Evolutionary conservation across 2,329 filamentous ascomycete species (phyloP).

Genomic region (Tolypocladium nubicola): DNA sequence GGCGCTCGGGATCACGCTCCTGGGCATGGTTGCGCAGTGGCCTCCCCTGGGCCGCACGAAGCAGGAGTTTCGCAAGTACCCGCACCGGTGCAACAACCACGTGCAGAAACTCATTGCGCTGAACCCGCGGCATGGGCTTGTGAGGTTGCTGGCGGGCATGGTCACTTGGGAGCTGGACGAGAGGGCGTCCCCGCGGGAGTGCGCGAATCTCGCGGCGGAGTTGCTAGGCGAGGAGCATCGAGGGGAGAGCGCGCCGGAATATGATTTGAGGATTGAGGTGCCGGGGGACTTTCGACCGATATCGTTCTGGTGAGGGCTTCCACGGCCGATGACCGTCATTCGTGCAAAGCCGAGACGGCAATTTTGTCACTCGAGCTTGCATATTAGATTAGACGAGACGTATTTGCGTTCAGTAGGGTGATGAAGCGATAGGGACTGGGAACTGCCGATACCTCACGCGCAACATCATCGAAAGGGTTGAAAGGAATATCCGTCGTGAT

Average conservation of each 20-base stretch:
- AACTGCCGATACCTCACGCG: neutral
- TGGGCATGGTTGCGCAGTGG: constrained; percentile 19
- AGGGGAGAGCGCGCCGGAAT: neutral
- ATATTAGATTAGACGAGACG: neutral
- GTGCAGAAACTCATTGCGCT: constrained; percentile 9
- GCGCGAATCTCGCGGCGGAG: constrained; percentile 5
- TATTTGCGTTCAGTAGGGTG: neutral
- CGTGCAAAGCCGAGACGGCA: neutral
- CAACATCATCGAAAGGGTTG: neutral
- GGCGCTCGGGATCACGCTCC: constrained; percentile 19
- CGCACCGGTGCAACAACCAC: constrained; percentile 13
- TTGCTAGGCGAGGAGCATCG: constrained; percentile 3
- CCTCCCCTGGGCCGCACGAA: constrained; percentile 8
- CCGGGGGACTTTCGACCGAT: constrained; percentile 14
- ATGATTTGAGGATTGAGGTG: constrained; percentile 8
- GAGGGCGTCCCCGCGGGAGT: constrained; percentile 11
- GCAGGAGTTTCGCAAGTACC: constrained; percentile 11
- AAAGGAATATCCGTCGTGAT: no score
- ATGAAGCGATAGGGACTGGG: neutral
- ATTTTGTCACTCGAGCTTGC: neutral
- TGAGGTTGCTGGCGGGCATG: constrained; percentile 11
- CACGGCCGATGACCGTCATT: neutral
- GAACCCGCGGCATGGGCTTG: constrained; percentile 14
- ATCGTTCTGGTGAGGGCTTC: constrained; percentile 16
- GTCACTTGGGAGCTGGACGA: constrained; percentile 8